Percentiles rank a stretch among this genome's conserved stretches.
phyloP scores from a whole-genome alignment of 176 grass and related monocot species.

The Eragrostis nindensis region DNA sequence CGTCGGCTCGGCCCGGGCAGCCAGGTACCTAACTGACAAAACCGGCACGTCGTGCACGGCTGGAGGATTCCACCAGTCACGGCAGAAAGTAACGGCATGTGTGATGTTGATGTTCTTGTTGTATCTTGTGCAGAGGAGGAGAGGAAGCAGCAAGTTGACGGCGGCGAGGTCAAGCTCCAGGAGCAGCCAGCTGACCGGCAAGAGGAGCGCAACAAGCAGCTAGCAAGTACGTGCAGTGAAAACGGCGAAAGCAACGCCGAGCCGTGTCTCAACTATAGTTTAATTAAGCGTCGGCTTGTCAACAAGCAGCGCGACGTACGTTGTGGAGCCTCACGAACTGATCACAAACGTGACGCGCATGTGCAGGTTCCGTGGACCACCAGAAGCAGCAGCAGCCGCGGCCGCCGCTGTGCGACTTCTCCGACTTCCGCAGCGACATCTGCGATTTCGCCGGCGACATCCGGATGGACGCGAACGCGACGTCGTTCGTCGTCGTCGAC shows the following conservation, averaged over 20 bases:
- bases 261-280: neutral
- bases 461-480: slow-evolving; percentile 65
- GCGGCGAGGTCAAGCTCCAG: slow-evolving; percentile 19
- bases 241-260: slow-evolving; percentile 27
- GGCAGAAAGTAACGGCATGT: neutral
- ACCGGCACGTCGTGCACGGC: neutral
- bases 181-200: neutral
- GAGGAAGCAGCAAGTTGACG: neutral
- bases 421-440: slow-evolving; percentile 63
- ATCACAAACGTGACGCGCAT: neutral
- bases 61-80: neutral
- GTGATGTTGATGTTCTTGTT: too few species aligned
- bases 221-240: slow-evolving; percentile 31
- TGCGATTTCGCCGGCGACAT: slow-evolving; percentile 84
- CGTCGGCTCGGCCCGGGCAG: neutral
- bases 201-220: too few species aligned
- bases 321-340: neutral
- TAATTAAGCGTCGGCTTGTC: neutral
- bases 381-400: neutral
- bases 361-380: slow-evolving; percentile 23
- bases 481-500: slow-evolving; percentile 50
- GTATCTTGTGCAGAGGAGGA: slow-evolving; percentile 8
- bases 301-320: neutral
- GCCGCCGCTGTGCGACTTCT: slow-evolving; percentile 64
- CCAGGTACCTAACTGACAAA: slow-evolving; percentile 27